Evolutionary conservation across 2,329 filamentous ascomycete species (phyloP).

Genomic region (Aspergillus niger): DNA sequence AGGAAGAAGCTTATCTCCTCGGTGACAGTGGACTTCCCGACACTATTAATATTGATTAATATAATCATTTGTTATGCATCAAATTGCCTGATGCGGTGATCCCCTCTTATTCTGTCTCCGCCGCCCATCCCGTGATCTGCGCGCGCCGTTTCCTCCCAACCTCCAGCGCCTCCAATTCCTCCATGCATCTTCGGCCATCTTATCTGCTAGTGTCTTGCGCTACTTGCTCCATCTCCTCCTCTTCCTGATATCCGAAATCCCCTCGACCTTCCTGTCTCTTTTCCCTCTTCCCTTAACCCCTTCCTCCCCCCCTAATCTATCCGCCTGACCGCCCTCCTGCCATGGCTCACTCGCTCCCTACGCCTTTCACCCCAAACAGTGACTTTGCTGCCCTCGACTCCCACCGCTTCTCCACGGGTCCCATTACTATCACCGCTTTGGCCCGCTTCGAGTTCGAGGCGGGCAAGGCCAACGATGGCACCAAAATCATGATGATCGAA

Average conservation of each 20-base stretch:
- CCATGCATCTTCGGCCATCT: conserved; percentile 1
- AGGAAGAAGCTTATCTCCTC: too few relatives aligned
- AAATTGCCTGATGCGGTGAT: background rate
- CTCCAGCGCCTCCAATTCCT: background rate
- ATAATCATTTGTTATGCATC: background rate
- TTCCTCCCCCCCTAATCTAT: background rate
- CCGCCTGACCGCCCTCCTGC: background rate
- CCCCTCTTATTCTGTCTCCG: background rate
- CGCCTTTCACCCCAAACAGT: conserved; percentile 35
- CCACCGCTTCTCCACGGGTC: conserved; percentile 26
- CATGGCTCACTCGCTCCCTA: conserved; percentile 19
- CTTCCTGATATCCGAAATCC: conserved; percentile 10
- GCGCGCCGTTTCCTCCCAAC: background rate
- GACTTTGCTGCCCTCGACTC: conserved; percentile 38
- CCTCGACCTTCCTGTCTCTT: background rate
- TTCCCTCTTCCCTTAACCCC: background rate
- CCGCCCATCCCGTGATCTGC: background rate
- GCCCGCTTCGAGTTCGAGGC: conserved; percentile 86
- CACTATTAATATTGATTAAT: background rate
- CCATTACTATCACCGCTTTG: conserved; percentile 59
- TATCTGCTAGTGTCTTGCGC: background rate
- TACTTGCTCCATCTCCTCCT: background rate
- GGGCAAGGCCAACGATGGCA: conserved; percentile 75
- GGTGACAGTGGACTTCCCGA: background rate
- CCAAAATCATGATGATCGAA: conserved; percentile 91